Evolutionary conservation across 108 stramenopile species (phyloP), one percentile per base, ranked within the genome.

Genomic region (Skeletonema costatum): DNA sequence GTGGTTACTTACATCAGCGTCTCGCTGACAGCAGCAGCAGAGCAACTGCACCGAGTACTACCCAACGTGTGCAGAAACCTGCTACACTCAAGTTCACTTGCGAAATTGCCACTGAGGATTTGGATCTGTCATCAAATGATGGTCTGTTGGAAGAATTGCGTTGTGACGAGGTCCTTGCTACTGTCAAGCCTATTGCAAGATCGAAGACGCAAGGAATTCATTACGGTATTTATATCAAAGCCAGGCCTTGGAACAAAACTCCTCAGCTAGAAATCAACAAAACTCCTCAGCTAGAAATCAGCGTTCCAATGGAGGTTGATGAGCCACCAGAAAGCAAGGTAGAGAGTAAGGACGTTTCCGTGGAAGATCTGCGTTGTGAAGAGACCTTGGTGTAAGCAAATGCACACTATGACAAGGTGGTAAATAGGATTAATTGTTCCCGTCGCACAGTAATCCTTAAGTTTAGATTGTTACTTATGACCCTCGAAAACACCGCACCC

Each of bases 401-500:
- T 3, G 32, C 12, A 12, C 19, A 61, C 16, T 33, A 14, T 17
- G 3, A 31, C 14, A n/a, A 10, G 60, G 14, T 46, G 11, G 44
- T 25, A 25, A 7, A 5, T 19, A 8, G 5, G 25, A 25, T 8
- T n/a, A n/a, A n/a, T n/a, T 10, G 60, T 60, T 60, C 60, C 31
- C 13, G 21, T 35, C 30, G 5, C 13, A 61, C 30, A 38, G 35
- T 9, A 19, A 2, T 64, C 38, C 63, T 64, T 64, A 35, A 19
- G 21, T 64, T 64, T 39, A 38, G 35, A 17, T 64, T 21, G 38
- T 64, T 41, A 41, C 10, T 16, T 46, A 64, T 39, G 17, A 68
- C 5, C 66, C 66, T 74, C 29, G 33, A 80, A 17, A 30, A 80
- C 29, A 8, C 82, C 82, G 33, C 82, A 80, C 9, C 78, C 83